phyloP scores from a whole-genome alignment of 1,284 basidiomycete genomes.

The Pholiota adiposa region DNA sequence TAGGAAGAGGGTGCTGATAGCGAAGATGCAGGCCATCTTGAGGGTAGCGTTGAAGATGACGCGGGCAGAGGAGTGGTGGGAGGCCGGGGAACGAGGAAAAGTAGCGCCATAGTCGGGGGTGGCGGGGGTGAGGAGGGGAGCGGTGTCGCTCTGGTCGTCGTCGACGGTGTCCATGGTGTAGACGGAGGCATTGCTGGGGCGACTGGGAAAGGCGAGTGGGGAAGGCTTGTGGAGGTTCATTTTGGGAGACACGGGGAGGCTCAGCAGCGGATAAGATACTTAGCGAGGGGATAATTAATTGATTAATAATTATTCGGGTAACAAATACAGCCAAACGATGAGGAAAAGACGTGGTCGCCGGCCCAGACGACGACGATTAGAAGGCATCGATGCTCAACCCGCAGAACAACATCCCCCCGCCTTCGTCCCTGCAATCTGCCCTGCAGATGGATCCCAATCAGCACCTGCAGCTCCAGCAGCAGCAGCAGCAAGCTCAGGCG shows the following conservation, averaged over 20 bases:
- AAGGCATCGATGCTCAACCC: constrained; percentile 29
- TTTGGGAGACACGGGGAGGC: constrained; percentile 1
- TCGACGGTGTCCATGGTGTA: constrained; percentile 68
- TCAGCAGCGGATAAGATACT: background rate
- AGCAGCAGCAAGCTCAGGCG: constrained; percentile 33
- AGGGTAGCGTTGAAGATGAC: constrained; percentile 80
- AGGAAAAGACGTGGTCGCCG: constrained; percentile 25
- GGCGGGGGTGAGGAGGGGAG: constrained; percentile 42
- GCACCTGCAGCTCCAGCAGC: constrained; percentile 44
- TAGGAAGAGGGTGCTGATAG: constrained; percentile 69
- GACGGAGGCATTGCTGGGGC: constrained; percentile 52
- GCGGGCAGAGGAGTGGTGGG: constrained; percentile 44
- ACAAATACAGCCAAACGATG: constrained; percentile 36
- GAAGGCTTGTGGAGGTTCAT: constrained; percentile 16
- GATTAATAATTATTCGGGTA: constrained; percentile 20
- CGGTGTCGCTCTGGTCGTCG: constrained; percentile 29
- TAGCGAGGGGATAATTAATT: constrained; percentile 18
- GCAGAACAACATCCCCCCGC: constrained; percentile 31
- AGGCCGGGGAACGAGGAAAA: constrained; percentile 39
- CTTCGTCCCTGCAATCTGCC: constrained; percentile 59
- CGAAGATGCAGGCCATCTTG: constrained; percentile 82
- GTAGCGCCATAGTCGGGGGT: constrained; percentile 58
- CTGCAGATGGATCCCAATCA: constrained; percentile 69
- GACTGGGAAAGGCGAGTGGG: constrained; percentile 6
- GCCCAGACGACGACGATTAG: constrained; percentile 30